phyloP scores from a whole-genome alignment of 2,329 filamentous ascomycete species.

The Aspergillus unguis region DNA sequence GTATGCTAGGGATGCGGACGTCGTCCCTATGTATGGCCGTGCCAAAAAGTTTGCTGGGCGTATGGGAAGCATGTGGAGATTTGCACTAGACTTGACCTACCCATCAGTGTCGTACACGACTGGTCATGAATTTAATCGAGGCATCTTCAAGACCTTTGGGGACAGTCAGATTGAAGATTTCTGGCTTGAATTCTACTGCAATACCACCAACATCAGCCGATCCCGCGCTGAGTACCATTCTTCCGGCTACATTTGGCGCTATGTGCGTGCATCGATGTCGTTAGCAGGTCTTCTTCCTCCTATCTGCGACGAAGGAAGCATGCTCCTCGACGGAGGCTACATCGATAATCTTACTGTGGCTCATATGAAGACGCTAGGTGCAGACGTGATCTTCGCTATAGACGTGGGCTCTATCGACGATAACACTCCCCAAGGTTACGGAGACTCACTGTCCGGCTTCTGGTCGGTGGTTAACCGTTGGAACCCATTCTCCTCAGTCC shows the following conservation, averaged over 20 bases:
- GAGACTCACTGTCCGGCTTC: conserved; percentile 88
- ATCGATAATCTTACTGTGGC: conserved; percentile 95
- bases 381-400: conserved; percentile 90
- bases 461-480: conserved; percentile 95
- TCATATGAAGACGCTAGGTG: conserved; percentile 93
- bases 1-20: conserved; percentile 92
- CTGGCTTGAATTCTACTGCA: conserved; percentile 98
- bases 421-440: conserved; percentile 84
- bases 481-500: conserved; percentile 86
- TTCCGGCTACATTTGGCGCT: conserved; percentile 95
- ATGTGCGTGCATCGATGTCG: conserved; percentile 95
- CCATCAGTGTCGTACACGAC: conserved; percentile 96
- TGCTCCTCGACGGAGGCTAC: conserved; percentile 95
- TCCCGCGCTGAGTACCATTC: conserved; percentile 90
- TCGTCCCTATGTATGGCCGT: conserved; percentile 93
- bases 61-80: conserved; percentile 99
- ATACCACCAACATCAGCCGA: conserved; percentile 98
- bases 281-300: conserved; percentile 88
- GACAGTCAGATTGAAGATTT: conserved; percentile 98
- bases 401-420: conserved; percentile 94
- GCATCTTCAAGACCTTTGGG: conserved; percentile 97
- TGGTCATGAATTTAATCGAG: conserved; percentile 96
- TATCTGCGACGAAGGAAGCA: conserved; percentile 92
- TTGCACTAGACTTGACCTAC: conserved; percentile 92
- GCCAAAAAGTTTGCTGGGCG: conserved; percentile 96